These are phyloP conservation scores for Sicyos baderoa DNA, from an alignment of 306 rosid species.

Conservation along the genomic window DNA sequence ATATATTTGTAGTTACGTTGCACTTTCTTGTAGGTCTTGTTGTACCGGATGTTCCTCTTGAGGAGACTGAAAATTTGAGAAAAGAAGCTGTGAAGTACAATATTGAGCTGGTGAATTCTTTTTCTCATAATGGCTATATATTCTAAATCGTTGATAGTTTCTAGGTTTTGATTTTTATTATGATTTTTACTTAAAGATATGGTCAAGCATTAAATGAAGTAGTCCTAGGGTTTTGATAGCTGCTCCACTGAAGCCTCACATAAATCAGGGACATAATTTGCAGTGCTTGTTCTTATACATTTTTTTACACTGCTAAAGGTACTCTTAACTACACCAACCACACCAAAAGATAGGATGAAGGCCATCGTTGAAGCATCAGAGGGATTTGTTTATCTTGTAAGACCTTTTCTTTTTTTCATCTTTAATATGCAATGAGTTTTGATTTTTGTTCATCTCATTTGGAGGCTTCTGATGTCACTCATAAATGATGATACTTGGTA, in stretches of 20 bases:
- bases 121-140: not conserved
- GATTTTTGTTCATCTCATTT: not conserved
- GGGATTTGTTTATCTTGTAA: conserved; percentile 80
- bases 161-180: not conserved
- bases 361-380: conserved; percentile 76
- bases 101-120: conserved; percentile 66
- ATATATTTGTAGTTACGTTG: not conserved
- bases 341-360: conserved; percentile 68
- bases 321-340: conserved; percentile 82
- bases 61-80: conserved; percentile 62
- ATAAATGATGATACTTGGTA: not conserved
- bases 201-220: not conserved
- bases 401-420: conserved; percentile 19
- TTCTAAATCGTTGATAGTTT: not conserved
- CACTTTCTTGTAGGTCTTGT: conserved; percentile 56
- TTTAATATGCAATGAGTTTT: not conserved
- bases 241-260: not conserved
- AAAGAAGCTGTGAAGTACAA: conserved; percentile 4
- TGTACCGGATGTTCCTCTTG: conserved; percentile 93
- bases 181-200: not conserved
- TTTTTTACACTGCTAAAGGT: conserved; percentile 37
- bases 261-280: not conserved
- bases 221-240: not conserved
- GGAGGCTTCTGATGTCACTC: not conserved
- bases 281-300: not conserved